phyloP scores from a whole-genome alignment of 2,329 filamentous ascomycete genomes.

The Colletotrichum trifolii region DNA sequence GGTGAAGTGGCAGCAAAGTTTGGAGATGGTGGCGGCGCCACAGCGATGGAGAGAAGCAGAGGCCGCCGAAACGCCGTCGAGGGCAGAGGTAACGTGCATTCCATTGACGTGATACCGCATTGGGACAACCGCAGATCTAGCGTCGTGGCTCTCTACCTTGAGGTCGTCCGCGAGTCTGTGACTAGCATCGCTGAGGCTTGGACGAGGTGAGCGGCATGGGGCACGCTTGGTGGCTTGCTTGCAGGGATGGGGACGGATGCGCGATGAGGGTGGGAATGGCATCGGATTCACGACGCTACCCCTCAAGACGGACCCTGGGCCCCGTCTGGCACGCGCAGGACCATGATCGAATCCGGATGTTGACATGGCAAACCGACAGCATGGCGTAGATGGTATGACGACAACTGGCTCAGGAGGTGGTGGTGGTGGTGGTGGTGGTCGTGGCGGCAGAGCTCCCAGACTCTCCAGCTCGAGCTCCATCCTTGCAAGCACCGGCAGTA shows the following conservation, averaged over 20 bases:
- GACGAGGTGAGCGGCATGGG: no score
- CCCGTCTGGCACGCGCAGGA: conserved; percentile 7
- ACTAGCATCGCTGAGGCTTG: no score
- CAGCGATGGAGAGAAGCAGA: conserved; percentile 2
- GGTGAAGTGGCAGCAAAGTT: conserved; percentile 18
- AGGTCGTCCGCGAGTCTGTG: neutral
- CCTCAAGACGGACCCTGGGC: conserved; percentile 20
- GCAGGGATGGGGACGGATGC: neutral
- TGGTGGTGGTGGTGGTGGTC: neutral
- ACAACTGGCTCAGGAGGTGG: neutral
- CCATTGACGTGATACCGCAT: conserved; percentile 32
- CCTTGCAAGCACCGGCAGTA: no score
- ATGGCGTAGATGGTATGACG: conserved; percentile 18
- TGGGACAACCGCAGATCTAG: conserved; percentile 29
- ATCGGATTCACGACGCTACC: conserved; percentile 23
- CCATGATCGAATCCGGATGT: conserved; percentile 28
- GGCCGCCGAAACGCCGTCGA: conserved; percentile 24
- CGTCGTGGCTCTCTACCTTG: conserved; percentile 13
- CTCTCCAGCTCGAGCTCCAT: no score
- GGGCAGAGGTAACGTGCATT: conserved; percentile 25
- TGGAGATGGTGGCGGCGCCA: conserved; percentile 17
- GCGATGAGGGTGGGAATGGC: no score
- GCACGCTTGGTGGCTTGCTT: conserved; percentile 16
- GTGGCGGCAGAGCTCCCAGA: neutral
- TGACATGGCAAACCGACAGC: neutral